phyloP scores from a whole-genome alignment of 2,329 filamentous ascomycete genomes.

The Verticillium longisporum region DNA sequence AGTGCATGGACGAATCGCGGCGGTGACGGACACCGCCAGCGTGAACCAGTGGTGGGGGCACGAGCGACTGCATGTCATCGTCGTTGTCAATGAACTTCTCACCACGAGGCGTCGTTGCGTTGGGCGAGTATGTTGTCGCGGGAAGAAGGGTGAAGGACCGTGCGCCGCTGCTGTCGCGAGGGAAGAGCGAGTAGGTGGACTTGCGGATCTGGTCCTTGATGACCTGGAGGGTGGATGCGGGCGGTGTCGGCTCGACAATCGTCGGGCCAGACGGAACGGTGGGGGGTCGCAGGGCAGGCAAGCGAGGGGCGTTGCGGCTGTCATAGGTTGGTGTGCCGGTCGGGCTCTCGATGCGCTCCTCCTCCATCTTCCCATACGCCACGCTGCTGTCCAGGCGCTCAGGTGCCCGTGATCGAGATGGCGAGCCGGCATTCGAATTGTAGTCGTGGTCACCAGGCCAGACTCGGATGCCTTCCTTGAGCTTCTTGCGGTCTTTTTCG shows the following conservation, averaged over 20 bases:
- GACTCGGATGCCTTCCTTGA: slow-evolving; percentile 37
- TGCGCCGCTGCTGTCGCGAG: slow-evolving; percentile 19
- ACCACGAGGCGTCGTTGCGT: not conserved
- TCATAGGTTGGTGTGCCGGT: slow-evolving; percentile 13
- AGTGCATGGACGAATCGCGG: slow-evolving; percentile 55
- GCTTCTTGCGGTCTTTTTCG: slow-evolving; percentile 38
- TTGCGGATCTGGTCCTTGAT: slow-evolving; percentile 23
- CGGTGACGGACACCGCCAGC: slow-evolving; percentile 34
- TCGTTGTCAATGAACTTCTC: slow-evolving; percentile 1
- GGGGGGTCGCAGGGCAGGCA: slow-evolving; percentile 10
- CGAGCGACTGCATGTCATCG: slow-evolving; percentile 5
- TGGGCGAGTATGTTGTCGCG: slow-evolving; percentile 37
- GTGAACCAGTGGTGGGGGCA: slow-evolving; percentile 9
- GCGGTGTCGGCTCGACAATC: slow-evolving; percentile 7
- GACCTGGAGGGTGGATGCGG: slow-evolving; percentile 9
- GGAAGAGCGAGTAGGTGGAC: slow-evolving; percentile 33
- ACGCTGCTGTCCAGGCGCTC: slow-evolving; percentile 23
- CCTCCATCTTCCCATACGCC: not conserved
- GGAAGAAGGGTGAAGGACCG: slow-evolving; percentile 34
- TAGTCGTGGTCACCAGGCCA: slow-evolving; percentile 23
- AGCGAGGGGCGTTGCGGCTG: slow-evolving; percentile 15
- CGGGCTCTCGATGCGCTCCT: slow-evolving; percentile 17
- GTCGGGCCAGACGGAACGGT: slow-evolving; percentile 15
- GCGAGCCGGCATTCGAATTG: slow-evolving; percentile 26
- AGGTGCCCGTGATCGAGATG: slow-evolving; percentile 19